Evolutionary conservation across 192 early-diverging fungal species (phyloP).

Genomic region (Coemansia sp.): DNA sequence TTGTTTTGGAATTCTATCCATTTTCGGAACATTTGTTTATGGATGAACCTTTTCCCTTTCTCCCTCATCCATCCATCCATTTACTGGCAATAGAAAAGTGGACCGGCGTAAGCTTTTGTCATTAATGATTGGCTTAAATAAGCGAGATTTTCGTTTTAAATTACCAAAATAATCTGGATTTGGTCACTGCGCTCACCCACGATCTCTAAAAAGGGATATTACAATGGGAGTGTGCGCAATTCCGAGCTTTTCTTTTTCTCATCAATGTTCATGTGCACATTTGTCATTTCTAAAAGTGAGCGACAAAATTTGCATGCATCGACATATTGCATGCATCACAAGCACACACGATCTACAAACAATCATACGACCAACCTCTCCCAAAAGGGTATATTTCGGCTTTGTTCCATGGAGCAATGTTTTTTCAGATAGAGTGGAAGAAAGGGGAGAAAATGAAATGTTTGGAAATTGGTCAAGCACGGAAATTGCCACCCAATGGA

Average conservation of each 20-base stretch:
- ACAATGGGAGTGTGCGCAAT: neutral
- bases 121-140: neutral
- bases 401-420: too few relatives aligned
- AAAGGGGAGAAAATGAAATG: neutral
- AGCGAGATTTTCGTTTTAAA: neutral
- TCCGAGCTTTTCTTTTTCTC: neutral
- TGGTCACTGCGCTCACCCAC: neutral
- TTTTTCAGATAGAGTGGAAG: too few relatives aligned
- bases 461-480: neutral
- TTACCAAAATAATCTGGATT: neutral
- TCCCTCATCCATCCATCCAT: neutral
- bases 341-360: slow-evolving; percentile 1
- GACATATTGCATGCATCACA: slow-evolving; percentile 5
- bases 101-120: neutral
- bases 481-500: neutral
- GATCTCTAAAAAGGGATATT: neutral
- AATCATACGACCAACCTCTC: neutral
- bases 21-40: too few relatives aligned
- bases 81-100: neutral
- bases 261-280: neutral
- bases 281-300: neutral
- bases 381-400: too few relatives aligned
- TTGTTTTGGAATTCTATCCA: too few relatives aligned
- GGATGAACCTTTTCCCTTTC: too few relatives aligned
- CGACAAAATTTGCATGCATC: slow-evolving; percentile 4